phyloP scores from a whole-genome alignment of 164 flowering plant genomes.

The Sextonia rubra region DNA sequence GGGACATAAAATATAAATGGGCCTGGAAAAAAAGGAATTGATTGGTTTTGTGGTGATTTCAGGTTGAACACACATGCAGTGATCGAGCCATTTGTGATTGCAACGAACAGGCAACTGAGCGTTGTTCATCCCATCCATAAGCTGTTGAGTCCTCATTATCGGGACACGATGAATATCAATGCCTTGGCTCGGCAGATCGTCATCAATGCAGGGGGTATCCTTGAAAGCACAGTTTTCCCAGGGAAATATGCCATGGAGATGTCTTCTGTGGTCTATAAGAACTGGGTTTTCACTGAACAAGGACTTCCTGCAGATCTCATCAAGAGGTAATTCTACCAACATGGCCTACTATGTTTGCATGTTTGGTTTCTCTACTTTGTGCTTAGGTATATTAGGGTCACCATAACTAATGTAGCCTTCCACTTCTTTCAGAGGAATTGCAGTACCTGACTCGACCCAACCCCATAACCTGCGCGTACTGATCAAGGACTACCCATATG shows the following conservation, averaged over 20 bases:
- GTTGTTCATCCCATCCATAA: constrained; percentile 78
- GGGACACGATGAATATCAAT: constrained; percentile 86
- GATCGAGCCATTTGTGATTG: constrained; percentile 85
- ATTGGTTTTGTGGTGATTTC: constrained; percentile 12
- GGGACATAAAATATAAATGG: neutral
- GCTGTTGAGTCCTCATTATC: constrained; percentile 84
- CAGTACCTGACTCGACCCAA: constrained; percentile 46
- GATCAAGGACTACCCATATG: constrained; percentile 81
- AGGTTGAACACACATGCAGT: constrained; percentile 89
- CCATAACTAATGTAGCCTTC: neutral
- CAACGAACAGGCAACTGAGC: constrained; percentile 75
- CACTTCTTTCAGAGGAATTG: constrained; percentile 54
- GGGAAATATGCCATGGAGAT: constrained; percentile 68
- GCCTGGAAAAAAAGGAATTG: neutral
- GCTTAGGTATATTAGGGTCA: neutral
- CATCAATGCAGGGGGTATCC: constrained; percentile 73
- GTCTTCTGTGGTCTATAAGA: constrained; percentile 62
- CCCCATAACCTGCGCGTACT: constrained; percentile 63
- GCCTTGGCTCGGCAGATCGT: constrained; percentile 79
- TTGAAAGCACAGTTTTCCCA: constrained; percentile 80
- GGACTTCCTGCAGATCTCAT: constrained; percentile 76
- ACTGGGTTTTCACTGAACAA: constrained; percentile 73
- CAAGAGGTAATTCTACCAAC: constrained; percentile 44
- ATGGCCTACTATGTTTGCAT: neutral
- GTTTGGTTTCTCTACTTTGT: neutral